phyloP scores from a whole-genome alignment of 345 rosid genomes.

The Hypericum androsaemum region DNA sequence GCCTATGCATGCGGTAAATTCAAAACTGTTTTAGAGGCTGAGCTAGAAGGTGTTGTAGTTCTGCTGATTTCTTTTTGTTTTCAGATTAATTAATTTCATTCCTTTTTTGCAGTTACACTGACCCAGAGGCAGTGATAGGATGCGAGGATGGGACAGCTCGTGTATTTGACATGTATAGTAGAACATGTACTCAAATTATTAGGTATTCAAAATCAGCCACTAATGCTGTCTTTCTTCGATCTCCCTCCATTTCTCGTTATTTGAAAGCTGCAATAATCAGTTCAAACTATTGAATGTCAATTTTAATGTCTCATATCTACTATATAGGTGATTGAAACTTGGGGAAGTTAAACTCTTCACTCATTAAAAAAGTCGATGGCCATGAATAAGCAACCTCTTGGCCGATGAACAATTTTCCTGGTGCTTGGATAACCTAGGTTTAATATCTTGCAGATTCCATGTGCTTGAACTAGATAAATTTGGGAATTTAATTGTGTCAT shows the following conservation, averaged over 20 bases:
- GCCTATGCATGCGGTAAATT: conserved; percentile 77
- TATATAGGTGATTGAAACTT: no score
- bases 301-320: no score
- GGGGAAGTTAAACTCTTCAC: no score
- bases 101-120: conserved; percentile 44
- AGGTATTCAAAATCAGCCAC: conserved; percentile 28
- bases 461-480: no score
- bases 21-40: conserved; percentile 1
- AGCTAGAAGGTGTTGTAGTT: background rate
- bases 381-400: no score
- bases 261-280: background rate
- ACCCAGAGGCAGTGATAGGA: conserved; percentile 91
- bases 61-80: background rate
- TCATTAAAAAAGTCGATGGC: no score
- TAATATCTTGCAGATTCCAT: no score
- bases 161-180: conserved; percentile 87
- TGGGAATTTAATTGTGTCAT: no score
- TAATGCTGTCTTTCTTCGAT: background rate
- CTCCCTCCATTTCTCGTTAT: background rate
- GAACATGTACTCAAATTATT: conserved; percentile 64
- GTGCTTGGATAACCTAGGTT: no score
- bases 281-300: no score
- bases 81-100: conserved; percentile 8
- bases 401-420: no score
- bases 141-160: conserved; percentile 89